Evolutionary conservation across 2,329 filamentous ascomycete species (phyloP).

Genomic region (Sclerotinia glacialis): DNA sequence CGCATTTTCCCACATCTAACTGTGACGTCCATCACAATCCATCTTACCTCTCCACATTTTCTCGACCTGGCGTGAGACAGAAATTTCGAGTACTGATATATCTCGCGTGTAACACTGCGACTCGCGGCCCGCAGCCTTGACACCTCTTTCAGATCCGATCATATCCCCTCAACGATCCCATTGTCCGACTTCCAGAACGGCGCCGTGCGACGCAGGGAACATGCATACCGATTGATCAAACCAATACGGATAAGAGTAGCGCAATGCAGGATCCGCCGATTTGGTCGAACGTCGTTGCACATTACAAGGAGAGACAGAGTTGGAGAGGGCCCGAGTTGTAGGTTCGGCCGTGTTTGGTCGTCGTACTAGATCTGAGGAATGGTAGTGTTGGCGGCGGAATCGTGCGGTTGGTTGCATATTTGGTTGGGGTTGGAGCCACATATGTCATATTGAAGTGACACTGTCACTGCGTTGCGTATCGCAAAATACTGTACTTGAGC

Average conservation of each 20-base stretch:
- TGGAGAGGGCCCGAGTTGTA: neutral
- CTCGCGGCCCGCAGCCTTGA: conserved; percentile 15
- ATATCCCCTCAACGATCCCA: conserved; percentile 5
- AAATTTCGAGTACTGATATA: conserved; percentile 1
- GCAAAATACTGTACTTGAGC: conserved; percentile 4
- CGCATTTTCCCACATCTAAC: neutral
- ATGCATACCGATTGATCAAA: conserved; percentile 13
- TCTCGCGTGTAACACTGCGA: conserved; percentile 14
- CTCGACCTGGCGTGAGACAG: neutral
- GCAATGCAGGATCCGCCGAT: conserved; percentile 17
- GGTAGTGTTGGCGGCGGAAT: conserved; percentile 19
- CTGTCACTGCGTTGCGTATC: neutral
- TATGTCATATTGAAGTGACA: conserved; percentile 19
- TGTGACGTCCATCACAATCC: conserved; percentile 8
- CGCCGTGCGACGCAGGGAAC: conserved; percentile 9
- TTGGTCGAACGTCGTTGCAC: conserved; percentile 15
- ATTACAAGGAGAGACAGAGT: conserved; percentile 17
- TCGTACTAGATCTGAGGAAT: conserved; percentile 14
- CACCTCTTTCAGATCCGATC: conserved; percentile 11
- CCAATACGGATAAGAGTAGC: conserved; percentile 14
- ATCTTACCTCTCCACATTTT: conserved; percentile 14
- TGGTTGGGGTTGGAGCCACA: conserved; percentile 9
- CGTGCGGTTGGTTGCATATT: conserved; percentile 16
- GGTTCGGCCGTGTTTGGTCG: conserved; percentile 10
- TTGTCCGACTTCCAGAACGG: conserved; percentile 4